Percentiles rank a stretch among this genome's conserved stretches.
Conservation (phyloP, 129 eudicot species). For the Sambucus nigra region DNA sequence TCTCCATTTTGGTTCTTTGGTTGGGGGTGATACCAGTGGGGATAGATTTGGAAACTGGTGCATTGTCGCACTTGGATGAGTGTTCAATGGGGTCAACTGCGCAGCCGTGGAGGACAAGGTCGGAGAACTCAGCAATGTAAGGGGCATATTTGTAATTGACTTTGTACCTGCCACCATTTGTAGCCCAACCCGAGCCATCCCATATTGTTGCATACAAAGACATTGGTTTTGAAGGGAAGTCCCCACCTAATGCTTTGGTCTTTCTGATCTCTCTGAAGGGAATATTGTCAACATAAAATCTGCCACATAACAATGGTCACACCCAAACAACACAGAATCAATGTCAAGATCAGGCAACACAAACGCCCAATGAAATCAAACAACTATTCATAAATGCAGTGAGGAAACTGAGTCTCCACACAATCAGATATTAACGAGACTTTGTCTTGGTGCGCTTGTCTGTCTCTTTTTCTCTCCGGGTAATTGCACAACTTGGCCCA, state of each 20-base stretch:
- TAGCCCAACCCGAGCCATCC: conserved; percentile 97
- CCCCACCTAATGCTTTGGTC: conserved; percentile 74
- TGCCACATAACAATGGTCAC: conserved; percentile 19
- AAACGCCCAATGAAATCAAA: too few species aligned
- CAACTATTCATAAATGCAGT: too few species aligned
- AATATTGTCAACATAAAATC: conserved; percentile 75
- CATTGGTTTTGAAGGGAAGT: conserved; percentile 94
- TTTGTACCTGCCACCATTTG: conserved; percentile 83
- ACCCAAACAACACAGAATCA: conserved; percentile 19
- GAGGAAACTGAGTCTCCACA: too few species aligned
- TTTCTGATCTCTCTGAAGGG: conserved; percentile 77
- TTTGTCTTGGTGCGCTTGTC: too few species aligned
- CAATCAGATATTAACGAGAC: too few species aligned
- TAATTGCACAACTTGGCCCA: too few species aligned
- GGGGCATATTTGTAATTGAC: conserved; percentile 92
- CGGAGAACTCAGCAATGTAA: conserved; percentile 63
- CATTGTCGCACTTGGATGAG: conserved; percentile 36
- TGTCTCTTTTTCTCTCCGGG: too few species aligned
- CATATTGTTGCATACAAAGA: conserved; percentile 79
- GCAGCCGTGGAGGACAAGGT: conserved; percentile 84
- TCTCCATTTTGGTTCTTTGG: conserved; percentile 58
- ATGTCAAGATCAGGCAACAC: background rate
- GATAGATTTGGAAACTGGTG: conserved; percentile 20
- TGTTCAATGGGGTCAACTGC: conserved; percentile 65
- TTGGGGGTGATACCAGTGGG: conserved; percentile 32